Base-by-base conservation (phyloP, 192 early-diverging fungal genomes). In the Helicostylum pulchrum region DNA sequence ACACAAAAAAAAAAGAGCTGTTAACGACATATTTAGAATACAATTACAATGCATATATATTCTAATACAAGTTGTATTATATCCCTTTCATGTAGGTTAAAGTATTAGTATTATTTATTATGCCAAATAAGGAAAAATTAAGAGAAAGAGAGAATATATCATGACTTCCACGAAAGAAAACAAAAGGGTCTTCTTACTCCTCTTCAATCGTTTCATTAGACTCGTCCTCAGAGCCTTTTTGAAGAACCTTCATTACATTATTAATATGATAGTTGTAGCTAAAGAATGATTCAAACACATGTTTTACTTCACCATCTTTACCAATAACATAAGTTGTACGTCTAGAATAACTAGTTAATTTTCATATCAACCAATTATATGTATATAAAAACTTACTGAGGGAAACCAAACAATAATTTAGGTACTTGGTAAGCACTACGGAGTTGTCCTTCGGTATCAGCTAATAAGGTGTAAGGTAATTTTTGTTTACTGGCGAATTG, bases 271-370 rank as follows among this genome's bases (percentile, higher is more conserved):
- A 61, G 8, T 46, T 17, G 45, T 66, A 57, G 50, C 67, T 65
- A 12, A 74, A 48, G 7, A 64, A 57, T 20, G 76, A 78, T 47
- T 74, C 71, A 31, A 74, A 78, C 12, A 74, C 67, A 51, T 78
- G 72, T 2, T 43, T 58, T 32, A 78, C 23, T 7, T 61, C 48
- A 21, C 76, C 76, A n/a, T 78, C 72, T 34, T 61, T 66, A 53
- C 47, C 61, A 30, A 78, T 74, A 10, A 78, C 43, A 55, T 42
- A 78, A 14, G 72, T 78, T 6, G 52, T 74, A 17, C 76, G 67
- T 20, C 76, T 74, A 61, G 50, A 54, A 2, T 67, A 17, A 15
- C 26, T 32, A 20, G 9, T 43, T 43, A 44, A 21, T 10, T 42
- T 1, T 23, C 19, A 44, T 9, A 2, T 34, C 12, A 55, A n/a